phyloP scores from a whole-genome alignment of 2,329 filamentous ascomycete genomes.

The Diaporthe vaccinii region DNA sequence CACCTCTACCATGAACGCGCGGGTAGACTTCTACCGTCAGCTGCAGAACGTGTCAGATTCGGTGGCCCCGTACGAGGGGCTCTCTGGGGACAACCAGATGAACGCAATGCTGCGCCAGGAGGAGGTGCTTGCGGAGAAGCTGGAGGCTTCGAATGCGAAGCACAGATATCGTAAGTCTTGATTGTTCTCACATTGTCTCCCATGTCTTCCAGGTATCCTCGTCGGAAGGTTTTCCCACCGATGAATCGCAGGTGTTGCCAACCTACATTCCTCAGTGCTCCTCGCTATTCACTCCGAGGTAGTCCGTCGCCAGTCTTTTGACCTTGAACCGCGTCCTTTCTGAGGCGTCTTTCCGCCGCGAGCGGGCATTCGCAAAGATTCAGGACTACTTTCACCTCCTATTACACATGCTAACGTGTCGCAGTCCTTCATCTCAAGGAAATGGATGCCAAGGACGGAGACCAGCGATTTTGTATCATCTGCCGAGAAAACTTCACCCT shows the following conservation, averaged over 20 bases:
- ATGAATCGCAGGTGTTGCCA: neutral
- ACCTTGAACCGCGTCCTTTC: too few relatives aligned
- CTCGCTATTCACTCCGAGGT: neutral
- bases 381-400: too few relatives aligned
- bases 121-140: constrained; percentile 64
- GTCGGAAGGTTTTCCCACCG: neutral
- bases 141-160: constrained; percentile 78
- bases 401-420: constrained; percentile 37
- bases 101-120: constrained; percentile 61
- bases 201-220: neutral
- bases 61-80: constrained; percentile 80
- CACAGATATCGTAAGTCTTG: constrained; percentile 74
- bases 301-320: neutral
- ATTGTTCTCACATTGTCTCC: neutral
- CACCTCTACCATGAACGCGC: constrained; percentile 83
- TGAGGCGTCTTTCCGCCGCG: neutral
- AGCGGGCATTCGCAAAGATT: neutral
- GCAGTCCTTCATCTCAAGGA: constrained; percentile 68
- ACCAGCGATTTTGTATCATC: constrained; percentile 84
- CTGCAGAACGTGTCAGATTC: constrained; percentile 92
- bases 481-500: constrained; percentile 82
- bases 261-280: neutral
- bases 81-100: constrained; percentile 65
- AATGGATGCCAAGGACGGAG: constrained; percentile 72
- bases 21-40: constrained; percentile 91